phyloP scores from a whole-genome alignment of 2,329 filamentous ascomycete species.

The Xylariaceae sp. region DNA sequence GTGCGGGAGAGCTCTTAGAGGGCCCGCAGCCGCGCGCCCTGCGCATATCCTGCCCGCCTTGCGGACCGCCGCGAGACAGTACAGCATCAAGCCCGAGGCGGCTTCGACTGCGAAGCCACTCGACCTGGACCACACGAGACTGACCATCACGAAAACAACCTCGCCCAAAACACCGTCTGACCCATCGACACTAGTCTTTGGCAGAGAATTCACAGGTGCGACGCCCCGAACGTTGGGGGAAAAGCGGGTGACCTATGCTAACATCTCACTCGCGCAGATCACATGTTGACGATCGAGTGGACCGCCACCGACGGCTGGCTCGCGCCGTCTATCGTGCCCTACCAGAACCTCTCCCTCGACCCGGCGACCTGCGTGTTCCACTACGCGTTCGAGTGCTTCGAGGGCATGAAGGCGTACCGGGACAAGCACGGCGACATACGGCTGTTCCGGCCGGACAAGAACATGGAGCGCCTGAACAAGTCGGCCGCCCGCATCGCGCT shows the following conservation, averaged over 20 bases:
- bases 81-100: constrained; percentile 57
- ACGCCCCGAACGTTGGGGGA: not conserved
- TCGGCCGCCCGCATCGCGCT: constrained; percentile 90
- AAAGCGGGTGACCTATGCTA: not conserved
- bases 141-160: constrained; percentile 73
- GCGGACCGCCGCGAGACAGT: constrained; percentile 44
- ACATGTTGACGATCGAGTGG: constrained; percentile 97
- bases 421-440: constrained; percentile 77
- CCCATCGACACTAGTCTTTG: constrained; percentile 85
- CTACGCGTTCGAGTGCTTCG: constrained; percentile 97
- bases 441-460: constrained; percentile 92
- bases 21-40: constrained; percentile 32
- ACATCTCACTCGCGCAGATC: constrained; percentile 60
- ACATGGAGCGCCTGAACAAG: constrained; percentile 94
- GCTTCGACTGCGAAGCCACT: constrained; percentile 58
- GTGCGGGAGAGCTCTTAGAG: constrained; percentile 42
- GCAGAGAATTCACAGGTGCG: constrained; percentile 84
- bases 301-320: constrained; percentile 83
- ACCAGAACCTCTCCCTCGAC: constrained; percentile 96
- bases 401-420: constrained; percentile 99
- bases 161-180: constrained; percentile 75
- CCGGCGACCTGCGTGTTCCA: constrained; percentile 97
- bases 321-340: constrained; percentile 80
- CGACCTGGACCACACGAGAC: constrained; percentile 75
- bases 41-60: constrained; percentile 38